These are phyloP conservation scores for Botrytis sinoallii DNA, from an alignment of 2,329 filamentous ascomycete genomes.

Conservation along the genomic window DNA sequence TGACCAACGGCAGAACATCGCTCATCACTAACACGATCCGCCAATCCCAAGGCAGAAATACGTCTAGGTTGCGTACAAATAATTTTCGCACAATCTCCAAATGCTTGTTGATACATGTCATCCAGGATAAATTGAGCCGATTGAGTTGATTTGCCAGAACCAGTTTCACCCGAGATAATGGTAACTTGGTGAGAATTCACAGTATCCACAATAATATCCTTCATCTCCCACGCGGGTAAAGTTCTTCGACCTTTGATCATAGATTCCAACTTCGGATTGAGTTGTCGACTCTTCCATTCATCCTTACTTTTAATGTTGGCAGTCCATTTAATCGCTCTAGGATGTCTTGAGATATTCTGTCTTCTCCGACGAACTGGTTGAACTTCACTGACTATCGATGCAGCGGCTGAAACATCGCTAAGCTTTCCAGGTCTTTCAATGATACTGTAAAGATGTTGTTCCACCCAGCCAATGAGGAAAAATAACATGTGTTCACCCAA, in stretches of 20 bases:
- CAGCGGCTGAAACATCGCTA: conserved; percentile 77
- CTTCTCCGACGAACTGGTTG: conserved; percentile 29
- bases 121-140: conserved; percentile 95
- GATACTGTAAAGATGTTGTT: conserved; percentile 77
- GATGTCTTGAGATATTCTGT: conserved; percentile 44
- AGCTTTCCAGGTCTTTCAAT: conserved; percentile 81
- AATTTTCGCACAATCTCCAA: conserved; percentile 80
- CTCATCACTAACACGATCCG: conserved; percentile 92
- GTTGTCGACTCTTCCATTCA: conserved; percentile 69
- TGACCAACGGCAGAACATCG: conserved; percentile 77
- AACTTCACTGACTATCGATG: conserved; percentile 60
- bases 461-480: conserved; percentile 86
- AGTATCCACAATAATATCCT: conserved; percentile 70
- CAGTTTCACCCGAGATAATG: conserved; percentile 95
- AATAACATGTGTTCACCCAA: conserved; percentile 88
- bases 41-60: conserved; percentile 90
- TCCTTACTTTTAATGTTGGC: conserved; percentile 58
- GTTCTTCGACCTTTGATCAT: conserved; percentile 72
- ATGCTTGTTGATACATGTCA: conserved; percentile 72
- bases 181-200: conserved; percentile 81
- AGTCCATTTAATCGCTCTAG: conserved; percentile 62
- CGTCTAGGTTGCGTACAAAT: conserved; percentile 93
- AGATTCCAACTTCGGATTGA: conserved; percentile 61
- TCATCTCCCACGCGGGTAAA: conserved; percentile 84
- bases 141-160: conserved; percentile 95